Conservation (phyloP, 495 filamentous ascomycete species). For the Aspergillus sclerotiicarbonarius region DNA sequence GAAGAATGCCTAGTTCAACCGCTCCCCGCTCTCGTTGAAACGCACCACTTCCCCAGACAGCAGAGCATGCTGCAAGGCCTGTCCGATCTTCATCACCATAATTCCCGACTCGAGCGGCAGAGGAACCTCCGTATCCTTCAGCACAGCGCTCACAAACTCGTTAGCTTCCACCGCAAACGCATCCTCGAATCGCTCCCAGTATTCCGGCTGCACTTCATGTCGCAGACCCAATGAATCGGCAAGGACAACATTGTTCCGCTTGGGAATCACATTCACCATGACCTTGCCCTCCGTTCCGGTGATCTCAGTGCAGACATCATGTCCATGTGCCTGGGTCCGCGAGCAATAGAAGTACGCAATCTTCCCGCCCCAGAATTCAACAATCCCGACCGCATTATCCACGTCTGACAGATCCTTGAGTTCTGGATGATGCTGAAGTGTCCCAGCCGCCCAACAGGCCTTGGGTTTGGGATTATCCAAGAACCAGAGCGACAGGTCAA, state of each 20-base stretch:
- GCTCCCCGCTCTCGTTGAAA: slow-evolving; percentile 34
- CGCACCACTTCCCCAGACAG: slow-evolving; percentile 35
- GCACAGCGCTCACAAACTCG: slow-evolving; percentile 23
- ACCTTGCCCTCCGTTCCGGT: slow-evolving; percentile 31
- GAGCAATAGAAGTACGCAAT: slow-evolving; percentile 37
- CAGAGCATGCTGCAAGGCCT: slow-evolving; percentile 37
- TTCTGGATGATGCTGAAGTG: slow-evolving; percentile 26
- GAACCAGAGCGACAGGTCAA: slow-evolving; percentile 47
- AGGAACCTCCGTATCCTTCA: slow-evolving; percentile 27
- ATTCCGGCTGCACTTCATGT: slow-evolving; percentile 27
- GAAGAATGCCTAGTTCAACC: slow-evolving; percentile 7
- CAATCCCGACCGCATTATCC: slow-evolving; percentile 34
- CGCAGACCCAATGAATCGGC: slow-evolving; percentile 20
- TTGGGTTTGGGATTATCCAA: slow-evolving; percentile 32
- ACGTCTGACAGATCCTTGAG: slow-evolving; percentile 23
- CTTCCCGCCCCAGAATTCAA: slow-evolving; percentile 35
- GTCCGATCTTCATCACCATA: slow-evolving; percentile 24
- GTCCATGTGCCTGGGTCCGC: slow-evolving; percentile 29
- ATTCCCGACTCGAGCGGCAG: slow-evolving; percentile 23
- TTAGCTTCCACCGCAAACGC: slow-evolving; percentile 31
- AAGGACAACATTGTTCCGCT: slow-evolving; percentile 23
- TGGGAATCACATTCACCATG: slow-evolving; percentile 27
- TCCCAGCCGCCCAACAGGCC: slow-evolving; percentile 24
- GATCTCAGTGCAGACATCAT: slow-evolving; percentile 32
- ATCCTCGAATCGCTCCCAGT: slow-evolving; percentile 27